Evolutionary conservation across 2,329 filamentous ascomycete species (phyloP).

Genomic region (Phaeophleospora eucalypticola): DNA sequence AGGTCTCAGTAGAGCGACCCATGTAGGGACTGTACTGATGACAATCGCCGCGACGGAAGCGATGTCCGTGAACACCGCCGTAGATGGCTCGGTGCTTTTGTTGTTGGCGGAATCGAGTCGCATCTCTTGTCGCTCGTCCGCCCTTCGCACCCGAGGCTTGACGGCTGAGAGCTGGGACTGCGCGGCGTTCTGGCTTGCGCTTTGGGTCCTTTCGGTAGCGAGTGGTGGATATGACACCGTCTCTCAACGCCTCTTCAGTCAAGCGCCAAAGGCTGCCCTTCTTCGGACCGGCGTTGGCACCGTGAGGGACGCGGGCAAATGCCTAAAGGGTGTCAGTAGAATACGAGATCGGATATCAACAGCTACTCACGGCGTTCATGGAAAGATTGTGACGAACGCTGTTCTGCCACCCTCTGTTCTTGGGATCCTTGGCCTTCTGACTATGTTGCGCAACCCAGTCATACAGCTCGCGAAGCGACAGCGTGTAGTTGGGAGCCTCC

Average conservation of each 20-base stretch:
- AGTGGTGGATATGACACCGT: constrained; percentile 83
- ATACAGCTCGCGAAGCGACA: constrained; percentile 84
- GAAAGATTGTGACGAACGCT: constrained; percentile 93
- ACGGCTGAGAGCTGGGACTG: constrained; percentile 35
- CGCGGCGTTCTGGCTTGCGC: constrained; percentile 34
- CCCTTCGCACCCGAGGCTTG: constrained; percentile 45
- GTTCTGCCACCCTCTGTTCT: constrained; percentile 76
- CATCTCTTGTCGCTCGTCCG: constrained; percentile 38
- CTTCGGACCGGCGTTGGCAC: constrained; percentile 48
- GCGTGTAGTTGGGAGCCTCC: constrained; percentile 60
- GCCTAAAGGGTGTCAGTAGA: constrained; percentile 39
- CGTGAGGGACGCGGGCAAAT: constrained; percentile 51
- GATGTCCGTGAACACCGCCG: constrained; percentile 2
- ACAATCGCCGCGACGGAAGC: constrained; percentile 9
- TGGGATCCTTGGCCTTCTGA: constrained; percentile 61
- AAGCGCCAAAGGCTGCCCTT: constrained; percentile 76
- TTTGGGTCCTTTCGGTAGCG: constrained; percentile 48
- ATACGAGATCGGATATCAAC: neutral
- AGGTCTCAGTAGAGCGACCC: constrained; percentile 6
- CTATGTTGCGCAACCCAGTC: constrained; percentile 83
- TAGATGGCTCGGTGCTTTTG: constrained; percentile 13
- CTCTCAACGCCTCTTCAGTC: constrained; percentile 61
- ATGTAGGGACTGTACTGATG: constrained; percentile 14
- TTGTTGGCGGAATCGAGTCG: constrained; percentile 23
- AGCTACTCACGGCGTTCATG: constrained; percentile 76